These are phyloP conservation scores for Nicotiana otophora DNA, from an alignment of 257 asterid species.

Conservation along the genomic window DNA sequence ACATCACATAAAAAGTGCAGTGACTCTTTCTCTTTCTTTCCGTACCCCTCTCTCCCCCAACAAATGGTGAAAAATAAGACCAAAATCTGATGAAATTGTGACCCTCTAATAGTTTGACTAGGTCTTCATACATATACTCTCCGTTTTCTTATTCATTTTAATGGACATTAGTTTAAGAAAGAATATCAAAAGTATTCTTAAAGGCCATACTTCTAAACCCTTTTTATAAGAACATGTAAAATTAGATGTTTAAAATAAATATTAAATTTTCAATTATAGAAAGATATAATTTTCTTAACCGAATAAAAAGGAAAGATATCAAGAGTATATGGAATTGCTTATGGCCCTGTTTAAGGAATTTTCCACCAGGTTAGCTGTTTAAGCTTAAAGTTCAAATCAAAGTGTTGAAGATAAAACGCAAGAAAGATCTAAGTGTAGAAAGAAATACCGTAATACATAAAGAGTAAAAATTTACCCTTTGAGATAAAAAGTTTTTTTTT, in stretches of 20 bases:
- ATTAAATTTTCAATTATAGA: too few species aligned
- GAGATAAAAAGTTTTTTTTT: not conserved
- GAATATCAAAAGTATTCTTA: too few species aligned
- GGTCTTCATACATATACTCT: not conserved
- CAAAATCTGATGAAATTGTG: not conserved
- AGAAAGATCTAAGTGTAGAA: conserved; percentile 2
- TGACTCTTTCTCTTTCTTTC: not conserved
- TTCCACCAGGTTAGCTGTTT: not conserved
- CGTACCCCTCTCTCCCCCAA: conserved; percentile 12
- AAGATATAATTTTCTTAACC: too few species aligned
- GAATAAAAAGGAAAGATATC: too few species aligned
- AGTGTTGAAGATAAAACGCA: conserved; percentile 1
- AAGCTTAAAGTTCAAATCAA: conserved; percentile 1
- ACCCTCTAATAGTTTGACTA: not conserved
- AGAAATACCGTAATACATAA: conserved; percentile 7
- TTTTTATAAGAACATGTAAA: too few species aligned
- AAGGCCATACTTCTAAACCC: too few species aligned
- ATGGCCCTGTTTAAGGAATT: not conserved
- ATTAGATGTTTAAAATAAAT: too few species aligned
- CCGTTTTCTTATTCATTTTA: too few species aligned
- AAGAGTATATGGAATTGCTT: not conserved
- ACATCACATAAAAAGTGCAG: not conserved
- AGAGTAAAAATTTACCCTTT: conserved; percentile 23
- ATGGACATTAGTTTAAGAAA: too few species aligned
- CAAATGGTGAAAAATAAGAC: not conserved